These are phyloP conservation scores for Nissolia schottii DNA, from an alignment of 306 rosid genomes.

Conservation along the genomic window DNA sequence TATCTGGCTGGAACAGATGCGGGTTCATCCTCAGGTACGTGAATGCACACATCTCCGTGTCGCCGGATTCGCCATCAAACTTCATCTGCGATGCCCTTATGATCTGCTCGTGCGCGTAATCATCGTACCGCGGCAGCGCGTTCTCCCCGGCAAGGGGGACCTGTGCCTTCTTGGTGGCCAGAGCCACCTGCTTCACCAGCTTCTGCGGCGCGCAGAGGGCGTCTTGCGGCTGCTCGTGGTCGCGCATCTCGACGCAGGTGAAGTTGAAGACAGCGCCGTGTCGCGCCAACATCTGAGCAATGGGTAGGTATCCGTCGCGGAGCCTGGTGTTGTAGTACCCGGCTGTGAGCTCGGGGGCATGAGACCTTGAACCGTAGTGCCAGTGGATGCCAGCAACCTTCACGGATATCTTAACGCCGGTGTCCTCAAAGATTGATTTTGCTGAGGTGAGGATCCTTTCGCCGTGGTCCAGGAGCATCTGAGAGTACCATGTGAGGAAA, in stretches of 20 bases:
- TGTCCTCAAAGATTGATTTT: slow-evolving; percentile 48
- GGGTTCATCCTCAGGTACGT: slow-evolving; percentile 93
- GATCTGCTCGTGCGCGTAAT: slow-evolving; percentile 67
- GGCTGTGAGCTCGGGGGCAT: slow-evolving; percentile 97
- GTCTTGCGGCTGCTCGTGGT: slow-evolving; percentile 88
- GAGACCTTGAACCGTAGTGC: slow-evolving; percentile 95
- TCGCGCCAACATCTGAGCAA: slow-evolving; percentile 90
- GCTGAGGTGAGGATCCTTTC: slow-evolving; percentile 81
- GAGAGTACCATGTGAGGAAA: slow-evolving; percentile 91
- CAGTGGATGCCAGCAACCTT: slow-evolving; percentile 95
- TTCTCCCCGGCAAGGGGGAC: slow-evolving; percentile 92
- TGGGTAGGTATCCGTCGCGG: slow-evolving; percentile 80
- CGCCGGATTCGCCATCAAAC: slow-evolving; percentile 39
- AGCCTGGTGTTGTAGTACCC: slow-evolving; percentile 89
- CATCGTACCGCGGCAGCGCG: slow-evolving; percentile 75
- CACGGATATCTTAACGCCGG: slow-evolving; percentile 74
- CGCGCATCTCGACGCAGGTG: slow-evolving; percentile 93
- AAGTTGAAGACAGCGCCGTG: slow-evolving; percentile 91
- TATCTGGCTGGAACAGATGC: slow-evolving; percentile 63
- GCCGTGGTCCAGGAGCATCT: slow-evolving; percentile 77
- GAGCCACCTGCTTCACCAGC: slow-evolving; percentile 84
- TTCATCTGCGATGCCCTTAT: slow-evolving; percentile 52
- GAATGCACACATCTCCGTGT: slow-evolving; percentile 73
- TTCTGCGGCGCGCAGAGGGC: slow-evolving; percentile 87
- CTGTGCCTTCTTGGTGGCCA: slow-evolving; percentile 59